Percentiles rank a stretch among this genome's conserved stretches.
These are phyloP conservation scores for Termitomyces sp. DNA, from an alignment of 768 basidiomycete genomes.

Conservation along the genomic window DNA sequence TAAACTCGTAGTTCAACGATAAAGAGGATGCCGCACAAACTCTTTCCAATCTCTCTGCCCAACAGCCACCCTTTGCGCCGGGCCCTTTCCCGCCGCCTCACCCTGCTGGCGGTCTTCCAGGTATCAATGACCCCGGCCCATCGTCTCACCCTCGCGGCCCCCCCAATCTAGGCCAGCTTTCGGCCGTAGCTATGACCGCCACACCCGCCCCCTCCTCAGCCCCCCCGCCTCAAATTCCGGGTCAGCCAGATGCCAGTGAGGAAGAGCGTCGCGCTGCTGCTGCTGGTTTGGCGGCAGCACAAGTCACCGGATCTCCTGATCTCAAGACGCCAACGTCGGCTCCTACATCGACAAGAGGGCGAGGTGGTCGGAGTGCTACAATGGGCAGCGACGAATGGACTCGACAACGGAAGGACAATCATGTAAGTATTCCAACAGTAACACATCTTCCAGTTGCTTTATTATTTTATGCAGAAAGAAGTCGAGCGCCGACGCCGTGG, in stretches of 20 bases:
- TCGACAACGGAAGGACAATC: constrained; percentile 78
- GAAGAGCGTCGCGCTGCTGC: constrained; percentile 19
- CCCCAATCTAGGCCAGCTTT: constrained; percentile 58
- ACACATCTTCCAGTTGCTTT: neutral
- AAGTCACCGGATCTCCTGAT: constrained; percentile 12
- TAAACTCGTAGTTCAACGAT: constrained; percentile 37
- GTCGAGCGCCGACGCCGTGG: constrained; percentile 93
- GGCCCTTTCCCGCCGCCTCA: constrained; percentile 28
- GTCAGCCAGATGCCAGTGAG: constrained; percentile 23
- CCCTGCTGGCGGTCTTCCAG: constrained; percentile 37
- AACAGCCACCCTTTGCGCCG: constrained; percentile 28
- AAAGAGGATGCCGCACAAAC: constrained; percentile 64
- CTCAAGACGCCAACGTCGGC: constrained; percentile 8
- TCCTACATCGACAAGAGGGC: constrained; percentile 30
- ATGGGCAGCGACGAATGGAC: constrained; percentile 81
- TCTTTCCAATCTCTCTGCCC: constrained; percentile 46
- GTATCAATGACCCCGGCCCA: constrained; percentile 66
- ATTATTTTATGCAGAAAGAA: constrained; percentile 70
- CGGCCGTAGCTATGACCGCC: constrained; percentile 49
- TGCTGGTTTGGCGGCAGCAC: neutral
- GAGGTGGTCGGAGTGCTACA: constrained; percentile 53
- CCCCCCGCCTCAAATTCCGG: constrained; percentile 12
- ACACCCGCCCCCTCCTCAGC: constrained; percentile 21
- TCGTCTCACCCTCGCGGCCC: constrained; percentile 70
- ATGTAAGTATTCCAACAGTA: constrained; percentile 48